phyloP scores from a whole-genome alignment of 2,329 filamentous ascomycete species.

The Cladophialophora bantiana region DNA sequence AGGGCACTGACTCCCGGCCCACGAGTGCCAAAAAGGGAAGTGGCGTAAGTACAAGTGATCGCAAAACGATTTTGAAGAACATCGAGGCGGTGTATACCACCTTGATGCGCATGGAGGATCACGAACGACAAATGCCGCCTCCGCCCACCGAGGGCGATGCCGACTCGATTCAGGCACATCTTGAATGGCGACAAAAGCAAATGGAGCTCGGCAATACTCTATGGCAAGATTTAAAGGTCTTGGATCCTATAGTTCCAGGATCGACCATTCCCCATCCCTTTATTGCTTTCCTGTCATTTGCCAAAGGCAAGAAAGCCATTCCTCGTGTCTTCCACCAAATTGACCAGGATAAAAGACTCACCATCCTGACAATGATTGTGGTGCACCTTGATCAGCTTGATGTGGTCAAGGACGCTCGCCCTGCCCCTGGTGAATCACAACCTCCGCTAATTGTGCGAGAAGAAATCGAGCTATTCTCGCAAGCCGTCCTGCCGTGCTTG shows the following conservation, averaged over 20 bases:
- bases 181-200: slow-evolving; percentile 78
- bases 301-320: slow-evolving; percentile 95
- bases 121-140: slow-evolving; percentile 79
- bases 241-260: slow-evolving; percentile 83
- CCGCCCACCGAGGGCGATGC: slow-evolving; percentile 66
- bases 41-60: slow-evolving; percentile 69
- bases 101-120: slow-evolving; percentile 92
- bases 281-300: slow-evolving; percentile 91
- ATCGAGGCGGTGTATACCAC: slow-evolving; percentile 88
- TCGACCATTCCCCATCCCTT: slow-evolving; percentile 81
- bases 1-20: slow-evolving; percentile 66
- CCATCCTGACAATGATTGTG: slow-evolving; percentile 93
- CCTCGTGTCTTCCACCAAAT: slow-evolving; percentile 94
- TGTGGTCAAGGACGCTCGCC: slow-evolving; percentile 81
- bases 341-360: slow-evolving; percentile 86
- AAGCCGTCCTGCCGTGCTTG: slow-evolving; percentile 86
- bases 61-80: slow-evolving; percentile 81
- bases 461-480: slow-evolving; percentile 88
- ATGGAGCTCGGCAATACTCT: slow-evolving; percentile 77
- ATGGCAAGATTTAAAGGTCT: slow-evolving; percentile 88
- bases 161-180: slow-evolving; percentile 74
- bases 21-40: slow-evolving; percentile 52
- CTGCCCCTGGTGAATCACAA: slow-evolving; percentile 73
- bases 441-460: slow-evolving; percentile 82
- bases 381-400: slow-evolving; percentile 92